Conservation (phyloP, 169 alveolate genomes). For the Eimeria sp. region DNA sequence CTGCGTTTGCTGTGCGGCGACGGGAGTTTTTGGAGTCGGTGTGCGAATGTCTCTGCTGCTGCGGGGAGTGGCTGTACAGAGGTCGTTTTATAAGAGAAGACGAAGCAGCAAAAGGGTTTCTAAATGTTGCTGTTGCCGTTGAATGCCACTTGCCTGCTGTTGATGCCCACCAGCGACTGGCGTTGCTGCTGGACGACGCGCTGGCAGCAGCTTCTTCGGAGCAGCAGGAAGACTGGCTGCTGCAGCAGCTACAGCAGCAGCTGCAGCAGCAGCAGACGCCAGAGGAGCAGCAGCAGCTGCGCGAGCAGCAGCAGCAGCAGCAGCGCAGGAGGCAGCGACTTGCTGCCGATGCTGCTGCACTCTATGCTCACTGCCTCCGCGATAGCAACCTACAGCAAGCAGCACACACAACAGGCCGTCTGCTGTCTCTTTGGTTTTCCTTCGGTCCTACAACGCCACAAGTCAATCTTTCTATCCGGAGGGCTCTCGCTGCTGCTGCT, state of each 20-base stretch:
- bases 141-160: not conserved
- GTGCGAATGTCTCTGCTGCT: constrained; percentile 55
- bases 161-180: constrained; percentile 31
- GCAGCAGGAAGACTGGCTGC: constrained; percentile 11
- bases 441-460: constrained; percentile 43
- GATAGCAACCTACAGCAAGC: constrained; percentile 25
- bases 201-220: not conserved
- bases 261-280: not conserved
- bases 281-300: not conserved
- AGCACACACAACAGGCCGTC: constrained; percentile 55
- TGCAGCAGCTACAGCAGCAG: not conserved
- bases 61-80: constrained; percentile 71
- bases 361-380: constrained; percentile 16
- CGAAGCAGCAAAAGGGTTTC: not conserved
- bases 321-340: not conserved
- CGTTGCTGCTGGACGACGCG: constrained; percentile 34
- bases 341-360: constrained; percentile 41
- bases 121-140: not conserved
- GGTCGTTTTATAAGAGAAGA: not conserved
- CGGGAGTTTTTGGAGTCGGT: constrained; percentile 12
- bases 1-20: constrained; percentile 18
- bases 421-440: constrained; percentile 62
- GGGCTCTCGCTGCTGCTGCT: constrained; percentile 51
- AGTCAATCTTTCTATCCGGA: not conserved
- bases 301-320: constrained; percentile 14